A percentile compares a stretch with the other conserved stretches of the same genome.
Conservation (phyloP, 2,329 filamentous ascomycete genomes). For the Aspergillus sp. region DNA sequence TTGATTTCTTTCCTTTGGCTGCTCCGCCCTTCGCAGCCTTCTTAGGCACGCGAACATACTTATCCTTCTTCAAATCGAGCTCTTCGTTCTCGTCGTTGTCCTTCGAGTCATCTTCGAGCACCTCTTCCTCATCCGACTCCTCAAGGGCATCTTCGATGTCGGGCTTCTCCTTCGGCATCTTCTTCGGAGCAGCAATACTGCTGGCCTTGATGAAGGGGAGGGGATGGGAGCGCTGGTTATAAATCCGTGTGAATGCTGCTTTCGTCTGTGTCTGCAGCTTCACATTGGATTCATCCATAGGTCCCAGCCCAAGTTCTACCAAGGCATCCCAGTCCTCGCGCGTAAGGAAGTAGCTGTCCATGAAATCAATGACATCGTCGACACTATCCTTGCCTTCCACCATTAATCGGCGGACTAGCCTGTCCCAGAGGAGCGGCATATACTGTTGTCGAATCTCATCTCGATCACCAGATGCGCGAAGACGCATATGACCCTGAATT, state of each 20-base stretch:
- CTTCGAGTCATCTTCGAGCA: slow-evolving; percentile 54
- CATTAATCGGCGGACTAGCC: slow-evolving; percentile 73
- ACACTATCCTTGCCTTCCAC: slow-evolving; percentile 80
- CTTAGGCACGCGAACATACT: slow-evolving; percentile 93
- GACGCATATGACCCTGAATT: slow-evolving; percentile 94
- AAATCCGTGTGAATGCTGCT: slow-evolving; percentile 83
- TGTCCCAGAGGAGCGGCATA: slow-evolving; percentile 81
- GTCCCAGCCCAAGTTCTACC: slow-evolving; percentile 84
- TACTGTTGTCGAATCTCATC: slow-evolving; percentile 96
- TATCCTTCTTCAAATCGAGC: slow-evolving; percentile 87
- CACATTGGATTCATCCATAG: slow-evolving; percentile 73
- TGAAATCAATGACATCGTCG: slow-evolving; percentile 81
- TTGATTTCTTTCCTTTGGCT: slow-evolving; percentile 54
- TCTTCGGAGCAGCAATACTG: slow-evolving; percentile 72
- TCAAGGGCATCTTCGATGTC: slow-evolving; percentile 97
- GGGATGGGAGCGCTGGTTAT: slow-evolving; percentile 84
- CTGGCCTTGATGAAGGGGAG: slow-evolving; percentile 95
- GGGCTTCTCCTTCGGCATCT: slow-evolving; percentile 71
- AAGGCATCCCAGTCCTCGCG: slow-evolving; percentile 94
- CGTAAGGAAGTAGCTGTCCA: slow-evolving; percentile 96
- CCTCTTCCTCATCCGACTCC: slow-evolving; percentile 76
- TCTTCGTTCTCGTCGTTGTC: slow-evolving; percentile 73
- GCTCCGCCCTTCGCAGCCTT: slow-evolving; percentile 53
- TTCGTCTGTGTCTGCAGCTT: slow-evolving; percentile 85
- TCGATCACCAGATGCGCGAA: slow-evolving; percentile 84